These are phyloP conservation scores for Lactifluus piperatus DNA, from an alignment of 768 basidiomycete genomes.

Conservation along the genomic window DNA sequence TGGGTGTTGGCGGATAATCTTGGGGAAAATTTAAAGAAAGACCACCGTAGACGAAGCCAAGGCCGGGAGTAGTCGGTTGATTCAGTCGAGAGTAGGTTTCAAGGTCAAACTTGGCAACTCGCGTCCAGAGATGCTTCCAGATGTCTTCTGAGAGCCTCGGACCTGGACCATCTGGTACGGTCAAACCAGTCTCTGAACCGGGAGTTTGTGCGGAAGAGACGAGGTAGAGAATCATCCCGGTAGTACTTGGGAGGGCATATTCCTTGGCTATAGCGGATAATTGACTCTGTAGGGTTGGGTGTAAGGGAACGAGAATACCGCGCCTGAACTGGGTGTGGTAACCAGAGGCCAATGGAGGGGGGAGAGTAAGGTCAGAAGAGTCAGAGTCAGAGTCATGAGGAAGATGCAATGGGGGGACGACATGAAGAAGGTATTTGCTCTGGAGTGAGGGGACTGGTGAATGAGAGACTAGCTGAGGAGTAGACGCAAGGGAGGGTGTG, in stretches of 20 bases:
- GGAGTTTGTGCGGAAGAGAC: constrained; percentile 33
- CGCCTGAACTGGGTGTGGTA: constrained; percentile 74
- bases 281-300: constrained; percentile 77
- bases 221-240: constrained; percentile 78
- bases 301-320: constrained; percentile 80
- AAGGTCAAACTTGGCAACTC: constrained; percentile 56
- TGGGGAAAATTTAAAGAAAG: constrained; percentile 12
- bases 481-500: constrained; percentile 30
- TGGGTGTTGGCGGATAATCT: constrained; percentile 21
- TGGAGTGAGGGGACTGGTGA: constrained; percentile 32
- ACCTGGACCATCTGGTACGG: constrained; percentile 45
- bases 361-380: constrained; percentile 40
- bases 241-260: constrained; percentile 82
- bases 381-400: constrained; percentile 51
- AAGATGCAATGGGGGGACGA: constrained; percentile 68
- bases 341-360: constrained; percentile 54
- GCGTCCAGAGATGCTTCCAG: constrained; percentile 81
- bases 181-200: constrained; percentile 8
- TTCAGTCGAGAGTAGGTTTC: constrained; percentile 31
- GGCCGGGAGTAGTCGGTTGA: constrained; percentile 38
- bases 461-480: constrained; percentile 33
- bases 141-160: constrained; percentile 81
- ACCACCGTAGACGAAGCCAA: constrained; percentile 26
- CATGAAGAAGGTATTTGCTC: constrained; percentile 72
- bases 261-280: constrained; percentile 85